These are phyloP conservation scores for Bremia lactucae DNA, from an alignment of 352 stramenopile species.

Conservation along the genomic window DNA sequence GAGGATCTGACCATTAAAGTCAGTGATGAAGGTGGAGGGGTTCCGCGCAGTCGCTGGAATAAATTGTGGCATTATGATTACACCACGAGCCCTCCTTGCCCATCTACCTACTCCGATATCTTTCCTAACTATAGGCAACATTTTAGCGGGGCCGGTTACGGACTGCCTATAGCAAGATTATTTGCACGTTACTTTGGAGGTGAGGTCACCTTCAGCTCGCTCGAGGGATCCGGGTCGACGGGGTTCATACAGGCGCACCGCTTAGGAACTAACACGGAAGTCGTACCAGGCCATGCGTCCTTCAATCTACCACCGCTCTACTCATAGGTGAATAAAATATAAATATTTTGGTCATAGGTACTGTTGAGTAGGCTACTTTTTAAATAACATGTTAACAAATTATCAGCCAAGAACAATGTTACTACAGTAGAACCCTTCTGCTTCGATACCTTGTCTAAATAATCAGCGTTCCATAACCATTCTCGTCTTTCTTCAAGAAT, in stretches of 20 bases:
- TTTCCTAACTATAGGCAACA: constrained; percentile 78
- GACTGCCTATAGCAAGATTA: constrained; percentile 84
- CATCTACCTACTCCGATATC: constrained; percentile 42
- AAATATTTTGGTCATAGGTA: too few relatives aligned
- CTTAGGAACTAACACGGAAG: constrained; percentile 61
- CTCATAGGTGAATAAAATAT: too few relatives aligned
- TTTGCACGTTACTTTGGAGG: constrained; percentile 98
- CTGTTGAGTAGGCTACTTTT: too few relatives aligned
- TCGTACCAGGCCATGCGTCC: constrained; percentile 52
- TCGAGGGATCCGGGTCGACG: constrained; percentile 97
- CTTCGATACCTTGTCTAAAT: too few relatives aligned
- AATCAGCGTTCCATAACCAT: too few relatives aligned
- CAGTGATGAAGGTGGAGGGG: constrained; percentile 95
- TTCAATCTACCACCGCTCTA: constrained; percentile 26
- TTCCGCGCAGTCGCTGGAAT: constrained; percentile 92
- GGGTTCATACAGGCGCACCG: constrained; percentile 76
- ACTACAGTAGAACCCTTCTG: too few relatives aligned
- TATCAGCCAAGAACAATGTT: too few relatives aligned
- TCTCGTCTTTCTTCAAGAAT: too few relatives aligned
- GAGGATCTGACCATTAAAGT: constrained; percentile 97
- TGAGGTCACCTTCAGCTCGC: constrained; percentile 96
- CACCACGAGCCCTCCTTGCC: constrained; percentile 87
- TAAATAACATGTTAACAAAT: too few relatives aligned
- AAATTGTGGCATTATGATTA: constrained; percentile 98
- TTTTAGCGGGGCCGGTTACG: constrained; percentile 92